phyloP scores from a whole-genome alignment of 495 filamentous ascomycete genomes.

The Parathielavia appendiculata region DNA sequence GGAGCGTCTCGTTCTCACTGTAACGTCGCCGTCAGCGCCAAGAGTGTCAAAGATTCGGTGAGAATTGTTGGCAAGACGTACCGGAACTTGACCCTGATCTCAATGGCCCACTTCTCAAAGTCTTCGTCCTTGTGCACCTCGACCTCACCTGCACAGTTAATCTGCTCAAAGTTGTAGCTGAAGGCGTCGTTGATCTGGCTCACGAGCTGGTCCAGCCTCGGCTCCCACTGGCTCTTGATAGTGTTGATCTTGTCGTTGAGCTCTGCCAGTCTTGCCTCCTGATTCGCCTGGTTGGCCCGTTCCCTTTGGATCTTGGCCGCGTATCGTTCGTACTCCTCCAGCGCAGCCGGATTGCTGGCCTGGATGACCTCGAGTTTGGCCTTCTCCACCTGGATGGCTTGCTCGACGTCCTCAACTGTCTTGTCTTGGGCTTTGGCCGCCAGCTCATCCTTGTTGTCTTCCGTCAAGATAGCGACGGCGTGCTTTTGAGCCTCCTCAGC shows the following conservation, averaged over 20 bases:
- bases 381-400: constrained; percentile 67
- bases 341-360: constrained; percentile 68
- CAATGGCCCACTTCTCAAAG: constrained; percentile 89
- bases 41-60: not conserved
- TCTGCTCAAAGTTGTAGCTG: constrained; percentile 82
- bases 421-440: constrained; percentile 33
- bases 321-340: constrained; percentile 74
- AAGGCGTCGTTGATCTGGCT: constrained; percentile 83
- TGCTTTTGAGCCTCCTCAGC: constrained; percentile 23
- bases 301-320: constrained; percentile 46
- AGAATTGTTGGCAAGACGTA: constrained; percentile 42
- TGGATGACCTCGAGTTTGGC: constrained; percentile 74
- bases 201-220: constrained; percentile 71
- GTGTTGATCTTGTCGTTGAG: constrained; percentile 52
- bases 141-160: constrained; percentile 93
- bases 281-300: constrained; percentile 33
- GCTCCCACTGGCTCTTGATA: constrained; percentile 69
- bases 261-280: constrained; percentile 50
- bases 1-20: constrained; percentile 76
- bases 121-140: constrained; percentile 73
- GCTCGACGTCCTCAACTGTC: constrained; percentile 60
- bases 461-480: constrained; percentile 15
- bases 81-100: constrained; percentile 93
- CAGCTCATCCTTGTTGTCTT: constrained; percentile 33
- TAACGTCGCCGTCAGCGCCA: not conserved